Evolutionary conservation across 2,329 filamentous ascomycete genomes (phyloP).

Genomic region (Monilinia fructicola): DNA sequence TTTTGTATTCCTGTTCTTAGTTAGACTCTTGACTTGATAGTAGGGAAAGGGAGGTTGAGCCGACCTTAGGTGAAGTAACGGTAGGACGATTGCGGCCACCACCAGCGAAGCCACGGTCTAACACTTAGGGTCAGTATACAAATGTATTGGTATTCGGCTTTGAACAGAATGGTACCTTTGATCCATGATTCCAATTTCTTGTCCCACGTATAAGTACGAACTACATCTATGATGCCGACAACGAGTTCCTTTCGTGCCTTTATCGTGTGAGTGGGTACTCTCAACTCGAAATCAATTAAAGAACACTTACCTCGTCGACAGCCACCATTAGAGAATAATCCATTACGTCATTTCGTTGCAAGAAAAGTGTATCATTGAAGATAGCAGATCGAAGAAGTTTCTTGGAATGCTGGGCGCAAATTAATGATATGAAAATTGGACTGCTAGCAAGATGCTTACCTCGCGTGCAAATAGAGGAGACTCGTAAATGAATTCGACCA

Average conservation of each 20-base stretch:
- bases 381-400: constrained; percentile 88
- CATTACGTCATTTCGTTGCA: constrained; percentile 96
- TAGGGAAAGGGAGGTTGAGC: neutral
- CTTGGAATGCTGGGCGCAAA: constrained; percentile 67
- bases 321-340: constrained; percentile 99
- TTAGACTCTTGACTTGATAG: neutral
- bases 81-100: constrained; percentile 82
- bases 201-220: constrained; percentile 98
- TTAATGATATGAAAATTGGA: constrained; percentile 5
- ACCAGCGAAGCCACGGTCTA: constrained; percentile 73
- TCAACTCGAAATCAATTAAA: neutral
- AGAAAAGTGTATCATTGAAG: constrained; percentile 96
- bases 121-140: neutral
- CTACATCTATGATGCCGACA: constrained; percentile 97
- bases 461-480: constrained; percentile 93
- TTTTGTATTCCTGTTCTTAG: constrained; percentile 71
- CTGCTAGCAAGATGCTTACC: constrained; percentile 27
- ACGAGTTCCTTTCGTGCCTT: constrained; percentile 78
- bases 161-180: constrained; percentile 53
- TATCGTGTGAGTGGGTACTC: constrained; percentile 21
- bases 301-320: constrained; percentile 67
- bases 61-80: constrained; percentile 90
- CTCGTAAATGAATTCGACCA: constrained; percentile 99
- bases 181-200: constrained; percentile 99
- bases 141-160: neutral